Conservation (phyloP, 345 rosid genomes). For the Arabis hirsuta region DNA sequence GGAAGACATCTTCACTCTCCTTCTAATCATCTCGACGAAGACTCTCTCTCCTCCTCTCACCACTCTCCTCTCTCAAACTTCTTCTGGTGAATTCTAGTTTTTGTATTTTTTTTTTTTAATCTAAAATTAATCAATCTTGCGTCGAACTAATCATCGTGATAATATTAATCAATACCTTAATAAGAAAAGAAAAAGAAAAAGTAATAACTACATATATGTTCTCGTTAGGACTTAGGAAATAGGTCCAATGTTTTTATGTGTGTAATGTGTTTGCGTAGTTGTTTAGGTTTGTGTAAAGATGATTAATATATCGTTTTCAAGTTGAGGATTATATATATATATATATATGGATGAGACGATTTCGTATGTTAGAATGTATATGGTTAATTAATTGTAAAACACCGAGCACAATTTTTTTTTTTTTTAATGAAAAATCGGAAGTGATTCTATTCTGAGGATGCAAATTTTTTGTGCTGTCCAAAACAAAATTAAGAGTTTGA, state of each 20-base stretch:
- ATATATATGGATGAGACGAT: neutral
- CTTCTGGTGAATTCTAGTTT: slow-evolving; percentile 60
- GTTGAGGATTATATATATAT: slow-evolving; percentile 5
- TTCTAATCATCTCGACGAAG: slow-evolving; percentile 69
- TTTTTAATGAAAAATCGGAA: too few relatives aligned
- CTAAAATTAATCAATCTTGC: neutral
- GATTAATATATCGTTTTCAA: slow-evolving; percentile 7
- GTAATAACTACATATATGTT: slow-evolving; percentile 14
- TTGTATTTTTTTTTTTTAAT: neutral
- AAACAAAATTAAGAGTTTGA: too few relatives aligned
- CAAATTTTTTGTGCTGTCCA: too few relatives aligned
- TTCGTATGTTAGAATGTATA: neutral
- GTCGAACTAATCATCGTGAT: slow-evolving; percentile 20
- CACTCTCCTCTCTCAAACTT: slow-evolving; percentile 63
- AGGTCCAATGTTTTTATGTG: neutral
- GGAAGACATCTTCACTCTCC: slow-evolving; percentile 95
- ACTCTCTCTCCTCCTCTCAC: slow-evolving; percentile 47
- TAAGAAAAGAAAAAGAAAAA: neutral
- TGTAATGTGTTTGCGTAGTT: slow-evolving; percentile 24
- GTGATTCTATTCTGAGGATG: too few relatives aligned
- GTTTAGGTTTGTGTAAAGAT: slow-evolving; percentile 18
- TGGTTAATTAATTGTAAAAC: too few relatives aligned
- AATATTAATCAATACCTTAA: slow-evolving; percentile 21
- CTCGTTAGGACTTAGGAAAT: slow-evolving; percentile 9
- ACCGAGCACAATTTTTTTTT: too few relatives aligned